phyloP scores from a whole-genome alignment of 352 stramenopile species.

The Phytopythium sindhum region DNA sequence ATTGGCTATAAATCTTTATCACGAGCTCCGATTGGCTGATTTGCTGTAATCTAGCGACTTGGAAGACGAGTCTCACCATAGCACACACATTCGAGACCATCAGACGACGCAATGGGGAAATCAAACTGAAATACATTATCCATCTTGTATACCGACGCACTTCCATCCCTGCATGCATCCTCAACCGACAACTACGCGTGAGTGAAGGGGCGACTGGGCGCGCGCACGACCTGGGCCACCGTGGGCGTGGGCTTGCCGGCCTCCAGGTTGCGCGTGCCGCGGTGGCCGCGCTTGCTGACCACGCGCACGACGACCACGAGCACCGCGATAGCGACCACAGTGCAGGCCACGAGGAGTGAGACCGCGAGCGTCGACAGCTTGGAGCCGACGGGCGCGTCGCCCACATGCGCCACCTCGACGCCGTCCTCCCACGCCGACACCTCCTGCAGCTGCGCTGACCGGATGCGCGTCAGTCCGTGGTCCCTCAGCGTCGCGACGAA shows the following conservation, averaged over 20 bases:
- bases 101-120: not conserved
- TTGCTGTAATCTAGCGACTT: too few relatives aligned
- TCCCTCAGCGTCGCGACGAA: conserved; percentile 26
- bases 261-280: conserved; percentile 21
- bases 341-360: conserved; percentile 21
- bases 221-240: conserved; percentile 17
- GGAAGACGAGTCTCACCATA: too few relatives aligned
- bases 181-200: conserved; percentile 14
- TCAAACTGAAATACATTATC: not conserved
- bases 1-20: not conserved
- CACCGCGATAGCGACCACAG: conserved; percentile 26
- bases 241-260: conserved; percentile 6
- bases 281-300: conserved; percentile 17
- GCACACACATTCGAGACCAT: too few relatives aligned
- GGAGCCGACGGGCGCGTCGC: conserved; percentile 13
- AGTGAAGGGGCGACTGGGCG: conserved; percentile 29
- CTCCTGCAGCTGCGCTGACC: conserved; percentile 28
- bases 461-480: conserved; percentile 30
- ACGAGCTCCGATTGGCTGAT: not conserved
- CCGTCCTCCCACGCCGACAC: conserved; percentile 35
- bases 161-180: not conserved
- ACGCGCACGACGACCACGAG: conserved; percentile 30
- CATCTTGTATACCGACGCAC: conserved; percentile 1
- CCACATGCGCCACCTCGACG: conserved; percentile 31
- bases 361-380: conserved; percentile 23